These are phyloP conservation scores for Fraxinus paxiana DNA, from an alignment of 305 asterid genomes.

Conservation along the genomic window DNA sequence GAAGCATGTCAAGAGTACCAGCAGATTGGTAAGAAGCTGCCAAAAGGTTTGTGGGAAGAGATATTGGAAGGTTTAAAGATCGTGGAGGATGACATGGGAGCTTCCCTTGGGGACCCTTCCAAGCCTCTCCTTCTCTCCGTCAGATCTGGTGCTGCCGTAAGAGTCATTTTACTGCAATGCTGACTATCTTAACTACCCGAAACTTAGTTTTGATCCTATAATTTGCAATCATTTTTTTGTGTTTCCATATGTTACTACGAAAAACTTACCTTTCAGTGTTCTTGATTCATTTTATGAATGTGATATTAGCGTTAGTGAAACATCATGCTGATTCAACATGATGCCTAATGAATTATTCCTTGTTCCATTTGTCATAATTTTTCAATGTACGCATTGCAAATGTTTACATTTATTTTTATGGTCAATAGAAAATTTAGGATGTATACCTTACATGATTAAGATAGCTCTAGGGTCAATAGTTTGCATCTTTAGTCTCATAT, in stretches of 20 bases:
- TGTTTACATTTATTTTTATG: background rate
- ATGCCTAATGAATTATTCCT: background rate
- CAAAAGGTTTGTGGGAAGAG: conserved; percentile 79
- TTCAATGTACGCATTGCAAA: background rate
- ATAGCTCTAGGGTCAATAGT: background rate
- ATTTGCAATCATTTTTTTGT: background rate
- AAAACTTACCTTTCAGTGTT: background rate
- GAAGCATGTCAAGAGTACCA: conserved; percentile 96
- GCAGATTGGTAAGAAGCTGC: conserved; percentile 59
- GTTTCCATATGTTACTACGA: background rate
- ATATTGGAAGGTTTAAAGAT: conserved; percentile 57
- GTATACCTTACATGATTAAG: background rate
- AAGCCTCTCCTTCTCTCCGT: conserved; percentile 89
- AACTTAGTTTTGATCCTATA: background rate
- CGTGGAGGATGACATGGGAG: conserved; percentile 81
- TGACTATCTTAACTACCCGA: background rate
- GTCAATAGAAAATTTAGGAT: background rate
- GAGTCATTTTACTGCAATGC: conserved; percentile 12
- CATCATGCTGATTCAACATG: background rate
- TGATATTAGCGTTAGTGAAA: background rate
- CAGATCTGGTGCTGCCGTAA: conserved; percentile 91
- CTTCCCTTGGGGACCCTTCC: conserved; percentile 75
- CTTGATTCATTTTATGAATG: background rate
- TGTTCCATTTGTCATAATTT: background rate
- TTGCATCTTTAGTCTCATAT: background rate